Base-by-base conservation (phyloP, 495 filamentous ascomycete genomes). In the Hypoxylon crocopeplum region DNA sequence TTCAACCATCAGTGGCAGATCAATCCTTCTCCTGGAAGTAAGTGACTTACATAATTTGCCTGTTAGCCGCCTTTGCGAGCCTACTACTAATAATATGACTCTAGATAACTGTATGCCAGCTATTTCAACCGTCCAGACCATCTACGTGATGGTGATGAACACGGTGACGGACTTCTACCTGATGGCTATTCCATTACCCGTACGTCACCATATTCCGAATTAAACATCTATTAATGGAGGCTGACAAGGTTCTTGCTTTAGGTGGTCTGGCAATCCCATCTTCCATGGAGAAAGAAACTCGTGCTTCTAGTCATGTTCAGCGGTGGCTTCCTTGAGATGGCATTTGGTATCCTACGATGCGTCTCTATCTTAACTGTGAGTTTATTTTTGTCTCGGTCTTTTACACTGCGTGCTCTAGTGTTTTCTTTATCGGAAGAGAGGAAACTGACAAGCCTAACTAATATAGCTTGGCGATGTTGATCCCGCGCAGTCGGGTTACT, bases 1-100 rank as follows among this genome's bases (percentile, higher is more conserved):
- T 74, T 83, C 57, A 30, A 76, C 34, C 81, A 79, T 29, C 80
- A 83, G 27, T 86, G 82, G 81, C 83, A 86, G 62, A 85, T 85
- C 24, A 56, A 81, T 48, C 83, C 83, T 10, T 50, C 80, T 33
- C 83, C 83, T 10, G 83, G 83, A 17, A 82, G 81, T 83, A 47
- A 49, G 80, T 72, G n/a, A 12, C 12, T 13, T 3, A 22, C n/a
- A 5, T 21, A 3, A 27, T 4, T 5, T 13, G 11, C 11, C 4
- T 6, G n/a, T 6, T 17, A 15, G 6, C 11, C 17, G 11, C 15
- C 4, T 16, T 36, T 10, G 12, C 4, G 7, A 3, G 21, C 5
- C 8, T 27, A 38, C 19, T 32, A 27, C 47, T 46, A 41, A 65
- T 15, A 2, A 10, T 24, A 5, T n/a, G 34, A 0, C 8, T 17